Evolutionary conservation across 768 basidiomycete species (phyloP).

Genomic region (Termitomyces titanicus): DNA sequence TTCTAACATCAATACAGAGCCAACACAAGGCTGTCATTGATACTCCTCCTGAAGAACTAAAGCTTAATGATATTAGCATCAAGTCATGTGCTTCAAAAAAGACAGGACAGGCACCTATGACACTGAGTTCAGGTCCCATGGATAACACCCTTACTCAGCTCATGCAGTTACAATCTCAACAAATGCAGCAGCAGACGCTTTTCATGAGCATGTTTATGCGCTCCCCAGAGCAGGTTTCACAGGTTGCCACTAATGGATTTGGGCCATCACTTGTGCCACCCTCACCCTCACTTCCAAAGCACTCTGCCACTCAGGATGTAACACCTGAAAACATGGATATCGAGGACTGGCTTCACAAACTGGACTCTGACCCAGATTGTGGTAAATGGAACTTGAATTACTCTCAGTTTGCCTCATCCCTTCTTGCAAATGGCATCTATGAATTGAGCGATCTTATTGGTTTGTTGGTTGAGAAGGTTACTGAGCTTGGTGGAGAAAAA

Average conservation of each 20-base stretch:
- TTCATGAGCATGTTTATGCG: neutral
- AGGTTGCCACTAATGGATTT: neutral
- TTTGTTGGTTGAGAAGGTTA: neutral
- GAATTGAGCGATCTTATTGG: neutral
- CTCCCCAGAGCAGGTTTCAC: neutral
- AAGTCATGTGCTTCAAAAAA: neutral
- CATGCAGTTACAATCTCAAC: neutral
- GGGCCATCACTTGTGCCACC: neutral
- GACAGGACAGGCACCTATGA: neutral
- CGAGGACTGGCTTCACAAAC: neutral
- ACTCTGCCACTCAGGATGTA: too few relatives aligned
- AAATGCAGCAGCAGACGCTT: neutral
- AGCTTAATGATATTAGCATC: neutral
- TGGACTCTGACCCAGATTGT: neutral
- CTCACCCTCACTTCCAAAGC: neutral
- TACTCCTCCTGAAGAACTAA: neutral
- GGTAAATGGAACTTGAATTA: neutral
- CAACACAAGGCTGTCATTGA: neutral
- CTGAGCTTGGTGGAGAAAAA: neutral
- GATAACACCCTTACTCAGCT: neutral
- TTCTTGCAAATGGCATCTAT: neutral
- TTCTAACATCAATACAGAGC: too few relatives aligned
- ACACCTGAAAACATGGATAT: too few relatives aligned
- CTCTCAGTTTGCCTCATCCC: neutral
- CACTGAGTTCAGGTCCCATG: too few relatives aligned